A percentile compares a stretch with the other conserved stretches of the same genome.
phyloP scores from a whole-genome alignment of 116 monocot genomes.

The Trichopus zeylanicus region DNA sequence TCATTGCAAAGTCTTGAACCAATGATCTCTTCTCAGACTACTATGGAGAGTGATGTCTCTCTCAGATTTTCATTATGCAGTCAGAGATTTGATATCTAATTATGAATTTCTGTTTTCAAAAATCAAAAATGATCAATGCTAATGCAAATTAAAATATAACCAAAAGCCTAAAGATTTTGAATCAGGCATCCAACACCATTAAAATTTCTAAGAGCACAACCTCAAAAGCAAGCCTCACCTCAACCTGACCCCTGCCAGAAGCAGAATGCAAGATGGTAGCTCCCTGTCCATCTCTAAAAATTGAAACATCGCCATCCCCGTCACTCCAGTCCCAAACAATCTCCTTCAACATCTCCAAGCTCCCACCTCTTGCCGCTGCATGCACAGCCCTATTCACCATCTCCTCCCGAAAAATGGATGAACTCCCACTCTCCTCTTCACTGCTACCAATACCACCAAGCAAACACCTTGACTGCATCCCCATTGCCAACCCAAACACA shows the following conservation, averaged over 20 bases:
- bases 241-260: constrained; percentile 65
- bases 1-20: too few relatives aligned
- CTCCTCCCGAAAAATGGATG: constrained; percentile 44
- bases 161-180: too few relatives aligned
- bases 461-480: constrained; percentile 35
- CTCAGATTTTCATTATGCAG: too few relatives aligned
- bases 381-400: constrained; percentile 68
- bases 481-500: constrained; percentile 41
- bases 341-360: constrained; percentile 58
- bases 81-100: too few relatives aligned
- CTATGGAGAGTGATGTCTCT: too few relatives aligned
- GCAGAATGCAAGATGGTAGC: constrained; percentile 85
- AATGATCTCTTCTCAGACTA: too few relatives aligned
- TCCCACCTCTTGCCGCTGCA: constrained; percentile 78
- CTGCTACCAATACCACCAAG: constrained; percentile 4
- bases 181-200: background rate
- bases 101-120: too few relatives aligned
- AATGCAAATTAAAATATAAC: too few relatives aligned
- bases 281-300: constrained; percentile 59
- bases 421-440: constrained; percentile 14
- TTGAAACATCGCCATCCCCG: constrained; percentile 39
- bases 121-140: too few relatives aligned
- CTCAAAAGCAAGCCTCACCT: constrained; percentile 37
- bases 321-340: constrained; percentile 36
- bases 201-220: too few relatives aligned